Evolutionary conservation across 2,329 filamentous ascomycete species (phyloP).

Genomic region (Lithohypha guttulata): DNA sequence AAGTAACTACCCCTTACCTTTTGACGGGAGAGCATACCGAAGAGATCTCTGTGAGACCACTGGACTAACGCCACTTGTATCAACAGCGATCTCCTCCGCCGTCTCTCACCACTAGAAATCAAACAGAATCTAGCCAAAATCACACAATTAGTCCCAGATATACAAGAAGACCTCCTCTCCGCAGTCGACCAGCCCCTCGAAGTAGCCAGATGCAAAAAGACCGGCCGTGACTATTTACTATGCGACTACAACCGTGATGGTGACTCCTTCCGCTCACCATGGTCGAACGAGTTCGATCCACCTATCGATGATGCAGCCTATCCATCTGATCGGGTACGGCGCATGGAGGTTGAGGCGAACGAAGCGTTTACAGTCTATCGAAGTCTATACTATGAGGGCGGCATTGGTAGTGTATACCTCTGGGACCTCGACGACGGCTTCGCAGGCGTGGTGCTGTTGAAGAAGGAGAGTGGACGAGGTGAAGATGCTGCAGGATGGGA

Average conservation of each 20-base stretch:
- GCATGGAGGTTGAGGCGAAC: conserved; percentile 89
- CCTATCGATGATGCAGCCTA: conserved; percentile 78
- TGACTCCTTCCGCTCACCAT: conserved; percentile 94
- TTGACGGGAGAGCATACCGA: neutral
- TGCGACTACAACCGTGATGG: conserved; percentile 99
- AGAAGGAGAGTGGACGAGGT: conserved; percentile 66
- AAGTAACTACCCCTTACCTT: neutral
- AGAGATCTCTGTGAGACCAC: conserved; percentile 5
- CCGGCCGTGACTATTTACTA: conserved; percentile 88
- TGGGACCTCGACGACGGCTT: conserved; percentile 98
- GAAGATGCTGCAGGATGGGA: conserved; percentile 65
- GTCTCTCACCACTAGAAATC: conserved; percentile 89
- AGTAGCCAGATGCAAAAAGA: conserved; percentile 73
- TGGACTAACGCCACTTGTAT: conserved; percentile 15
- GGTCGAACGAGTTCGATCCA: conserved; percentile 97
- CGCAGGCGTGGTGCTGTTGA: conserved; percentile 86
- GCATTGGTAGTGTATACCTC: conserved; percentile 90
- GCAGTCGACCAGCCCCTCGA: conserved; percentile 93
- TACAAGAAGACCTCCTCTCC: conserved; percentile 94
- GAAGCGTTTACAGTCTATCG: conserved; percentile 95
- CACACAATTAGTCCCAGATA: conserved; percentile 75
- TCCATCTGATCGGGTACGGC: conserved; percentile 79
- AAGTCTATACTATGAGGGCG: conserved; percentile 88
- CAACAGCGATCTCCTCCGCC: conserved; percentile 86
- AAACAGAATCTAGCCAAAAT: conserved; percentile 78